A percentile compares a stretch with the other conserved stretches of the same genome.
Evolutionary conservation across 768 basidiomycete species (phyloP).

Genomic region (Hemileccinum impolitum): DNA sequence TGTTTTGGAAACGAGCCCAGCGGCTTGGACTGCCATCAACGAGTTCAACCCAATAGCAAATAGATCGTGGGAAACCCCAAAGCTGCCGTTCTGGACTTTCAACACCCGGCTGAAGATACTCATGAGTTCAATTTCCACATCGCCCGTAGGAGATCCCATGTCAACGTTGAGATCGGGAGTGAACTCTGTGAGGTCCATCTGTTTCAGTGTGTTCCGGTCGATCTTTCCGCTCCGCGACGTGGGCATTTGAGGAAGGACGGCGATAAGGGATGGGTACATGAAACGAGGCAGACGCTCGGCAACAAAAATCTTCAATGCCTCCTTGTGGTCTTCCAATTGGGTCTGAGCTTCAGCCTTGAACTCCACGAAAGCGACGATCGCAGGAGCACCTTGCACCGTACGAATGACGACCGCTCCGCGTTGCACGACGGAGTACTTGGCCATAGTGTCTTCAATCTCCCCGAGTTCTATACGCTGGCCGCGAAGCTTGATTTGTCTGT

Average conservation of each 20-base stretch:
- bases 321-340: conserved; percentile 18
- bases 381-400: conserved; percentile 25
- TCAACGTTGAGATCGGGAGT: conserved; percentile 19
- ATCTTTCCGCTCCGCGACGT: conserved; percentile 28
- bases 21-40: conserved; percentile 32
- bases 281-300: conserved; percentile 31
- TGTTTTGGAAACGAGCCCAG: conserved; percentile 28
- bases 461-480: conserved; percentile 34
- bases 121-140: conserved; percentile 27
- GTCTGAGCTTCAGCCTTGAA: conserved; percentile 12
- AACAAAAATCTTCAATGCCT: conserved; percentile 23
- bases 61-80: conserved; percentile 28
- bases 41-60: conserved; percentile 31
- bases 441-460: conserved; percentile 31
- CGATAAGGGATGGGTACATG: conserved; percentile 31
- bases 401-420: conserved; percentile 27
- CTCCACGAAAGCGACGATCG: conserved; percentile 30
- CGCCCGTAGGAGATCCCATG: conserved; percentile 24
- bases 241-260: conserved; percentile 22
- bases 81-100: conserved; percentile 19
- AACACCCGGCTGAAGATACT: conserved; percentile 23
- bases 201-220: conserved; percentile 26
- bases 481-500: conserved; percentile 34
- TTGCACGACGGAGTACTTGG: conserved; percentile 20
- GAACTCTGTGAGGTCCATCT: conserved; percentile 25